Percentiles rank a stretch among this genome's conserved stretches.
Evolutionary conservation across 1,284 basidiomycete species (phyloP).

Genomic region (Cryptococcus sp.): DNA sequence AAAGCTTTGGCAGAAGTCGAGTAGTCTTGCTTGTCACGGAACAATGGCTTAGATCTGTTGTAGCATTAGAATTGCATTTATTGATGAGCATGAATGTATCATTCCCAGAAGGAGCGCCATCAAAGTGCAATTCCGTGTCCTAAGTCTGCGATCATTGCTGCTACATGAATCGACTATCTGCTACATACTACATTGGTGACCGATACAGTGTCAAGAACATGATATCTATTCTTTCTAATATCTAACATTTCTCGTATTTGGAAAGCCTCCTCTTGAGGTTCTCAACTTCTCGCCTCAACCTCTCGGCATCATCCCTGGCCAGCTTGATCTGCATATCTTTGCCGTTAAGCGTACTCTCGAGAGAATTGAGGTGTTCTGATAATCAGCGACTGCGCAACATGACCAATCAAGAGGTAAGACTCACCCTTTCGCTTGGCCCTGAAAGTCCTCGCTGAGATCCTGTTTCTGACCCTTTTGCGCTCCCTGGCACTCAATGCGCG

Average conservation of each 20-base stretch:
- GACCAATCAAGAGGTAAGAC: constrained; percentile 5
- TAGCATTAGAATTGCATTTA: too few species aligned
- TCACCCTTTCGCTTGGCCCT: constrained; percentile 46
- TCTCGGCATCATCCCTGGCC: constrained; percentile 37
- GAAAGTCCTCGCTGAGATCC: constrained; percentile 47
- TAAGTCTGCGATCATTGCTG: too few species aligned
- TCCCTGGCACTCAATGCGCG: constrained; percentile 42
- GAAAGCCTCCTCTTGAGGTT: constrained; percentile 33
- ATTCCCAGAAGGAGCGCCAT: too few species aligned
- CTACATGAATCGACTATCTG: too few species aligned
- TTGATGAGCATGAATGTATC: too few species aligned
- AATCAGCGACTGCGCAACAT: neutral
- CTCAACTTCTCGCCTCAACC: constrained; percentile 36
- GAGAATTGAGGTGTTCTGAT: constrained; percentile 40
- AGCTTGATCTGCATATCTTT: constrained; percentile 43
- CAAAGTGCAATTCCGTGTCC: too few species aligned
- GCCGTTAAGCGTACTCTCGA: constrained; percentile 36
- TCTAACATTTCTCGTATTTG: constrained; percentile 26
- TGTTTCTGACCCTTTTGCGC: constrained; percentile 46
- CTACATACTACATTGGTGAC: too few species aligned
- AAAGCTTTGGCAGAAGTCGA: neutral
- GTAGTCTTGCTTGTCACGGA: too few species aligned
- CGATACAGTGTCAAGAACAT: too few species aligned
- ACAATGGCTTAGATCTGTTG: too few species aligned
- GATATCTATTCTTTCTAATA: too few species aligned